Base-by-base conservation (phyloP, 2,329 filamentous ascomycete species). In the Botrytis galanthina region DNA sequence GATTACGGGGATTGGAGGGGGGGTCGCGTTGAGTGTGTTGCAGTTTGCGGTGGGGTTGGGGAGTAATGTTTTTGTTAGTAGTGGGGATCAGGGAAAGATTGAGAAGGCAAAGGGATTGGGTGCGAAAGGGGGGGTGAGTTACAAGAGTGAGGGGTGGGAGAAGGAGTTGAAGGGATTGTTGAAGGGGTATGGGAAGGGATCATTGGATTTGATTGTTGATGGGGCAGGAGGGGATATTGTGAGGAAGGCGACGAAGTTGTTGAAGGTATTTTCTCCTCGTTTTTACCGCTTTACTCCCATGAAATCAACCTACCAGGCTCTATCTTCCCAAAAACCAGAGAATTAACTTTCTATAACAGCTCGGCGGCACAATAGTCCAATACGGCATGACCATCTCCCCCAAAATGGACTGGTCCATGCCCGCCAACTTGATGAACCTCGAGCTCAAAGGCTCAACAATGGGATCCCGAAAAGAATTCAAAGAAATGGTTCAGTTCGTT, bases 331-430 rank as follows among this genome's bases (percentile, higher is more conserved):
- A 2, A 54, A 54, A 16, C 48, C 12, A n/a, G 26, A 69, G 7
- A 32, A 54, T 37, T 22, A 68, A 29, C 20, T 66, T 62, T 51
- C 62, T 18, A 60, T 67, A 70, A 57, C 75, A 88, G 88, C 83
- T 87, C 1, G 95, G 96, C 9, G 96, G 95, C 72, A 87, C 95
- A n/a, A 91, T 98, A 74, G 88, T 91, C 2, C 86, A 91, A 77
- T 98, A 98, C 81, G 95, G 96, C 75, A 98, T 98, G 95, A 98
- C 95, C 0, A 84, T 93, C 3, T 85, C 86, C 0, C 95, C 95
- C 1, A 93, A 92, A 83, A 95, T 97, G 91, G 90, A 93, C 70
- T 98, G 93, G 87, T 80, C 89, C 20, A 97, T 98, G 93, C 83
- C 86, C 74, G 94, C 94, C 0, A 92, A 96, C 22, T 83, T 98